phyloP scores from a whole-genome alignment of 345 rosid genomes.

The Erucastrum elatum region DNA sequence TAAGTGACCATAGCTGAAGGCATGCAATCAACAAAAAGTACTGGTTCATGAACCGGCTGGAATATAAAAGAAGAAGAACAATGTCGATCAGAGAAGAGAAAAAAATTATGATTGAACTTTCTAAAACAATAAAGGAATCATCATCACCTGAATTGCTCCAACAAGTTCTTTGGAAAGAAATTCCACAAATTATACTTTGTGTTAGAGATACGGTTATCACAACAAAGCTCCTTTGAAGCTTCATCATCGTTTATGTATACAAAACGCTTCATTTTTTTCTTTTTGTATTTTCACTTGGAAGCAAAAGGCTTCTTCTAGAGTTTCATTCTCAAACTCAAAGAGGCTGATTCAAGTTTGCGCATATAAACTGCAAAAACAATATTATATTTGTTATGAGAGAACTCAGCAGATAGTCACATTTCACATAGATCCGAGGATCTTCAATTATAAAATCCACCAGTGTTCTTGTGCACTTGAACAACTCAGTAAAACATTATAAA shows the following conservation, averaged over 20 bases:
- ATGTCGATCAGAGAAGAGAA: constrained; percentile 10
- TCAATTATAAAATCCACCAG: neutral
- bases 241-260: constrained; percentile 85
- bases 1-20: constrained; percentile 98
- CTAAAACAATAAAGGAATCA: neutral
- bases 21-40: constrained; percentile 98
- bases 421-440: neutral
- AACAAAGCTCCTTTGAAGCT: constrained; percentile 64
- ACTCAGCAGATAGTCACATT: constrained; percentile 11
- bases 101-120: neutral
- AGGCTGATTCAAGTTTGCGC: neutral
- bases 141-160: constrained; percentile 92
- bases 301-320: constrained; percentile 28
- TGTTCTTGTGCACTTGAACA: neutral
- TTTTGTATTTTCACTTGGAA: constrained; percentile 8
- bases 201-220: constrained; percentile 88
- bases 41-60: constrained; percentile 99
- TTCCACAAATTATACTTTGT: constrained; percentile 82
- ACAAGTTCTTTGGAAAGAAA: constrained; percentile 86
- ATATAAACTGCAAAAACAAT: too few species aligned
- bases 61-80: constrained; percentile 18
- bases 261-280: constrained; percentile 71
- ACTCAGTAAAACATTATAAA: constrained; percentile 6
- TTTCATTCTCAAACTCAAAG: constrained; percentile 33
- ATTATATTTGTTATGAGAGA: neutral